Conservation (phyloP, 495 filamentous ascomycete genomes). For the Aspergillus cavernicola region DNA sequence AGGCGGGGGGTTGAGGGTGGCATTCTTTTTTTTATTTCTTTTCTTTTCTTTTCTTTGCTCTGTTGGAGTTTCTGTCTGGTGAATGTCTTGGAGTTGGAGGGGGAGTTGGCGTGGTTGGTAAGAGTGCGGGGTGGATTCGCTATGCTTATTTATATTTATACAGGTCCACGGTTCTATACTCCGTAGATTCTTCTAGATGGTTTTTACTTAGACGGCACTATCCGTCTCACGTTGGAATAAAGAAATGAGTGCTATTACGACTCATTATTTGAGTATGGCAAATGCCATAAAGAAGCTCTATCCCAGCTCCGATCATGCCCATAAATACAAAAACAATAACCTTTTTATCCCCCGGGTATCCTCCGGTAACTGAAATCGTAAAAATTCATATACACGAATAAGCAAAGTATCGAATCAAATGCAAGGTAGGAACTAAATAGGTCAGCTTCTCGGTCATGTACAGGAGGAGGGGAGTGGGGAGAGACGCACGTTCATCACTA, state of each 20-base stretch:
- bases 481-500: conserved; percentile 90
- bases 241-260: too few species aligned
- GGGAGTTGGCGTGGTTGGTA: not conserved
- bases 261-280: too few species aligned
- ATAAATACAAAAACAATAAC: not conserved
- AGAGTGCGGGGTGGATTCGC: not conserved
- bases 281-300: conserved; percentile 1
- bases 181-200: too few species aligned
- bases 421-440: conserved; percentile 40
- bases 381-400: conserved; percentile 5
- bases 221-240: too few species aligned
- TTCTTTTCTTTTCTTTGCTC: not conserved
- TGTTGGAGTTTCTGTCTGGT: not conserved
- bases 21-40: conserved; percentile 25
- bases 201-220: not conserved
- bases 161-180: too few species aligned
- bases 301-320: conserved; percentile 2
- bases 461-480: not conserved
- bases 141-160: not conserved
- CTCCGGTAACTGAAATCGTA: not conserved
- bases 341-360: conserved; percentile 7
- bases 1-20: conserved; percentile 49
- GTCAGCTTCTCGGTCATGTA: not conserved
- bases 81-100: not conserved
- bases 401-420: conserved; percentile 31